Evolutionary conservation across 805 yeast genomes (phyloP), one percentile per base, ranked within the genome.

Genomic region (Candida rishiriensis): DNA sequence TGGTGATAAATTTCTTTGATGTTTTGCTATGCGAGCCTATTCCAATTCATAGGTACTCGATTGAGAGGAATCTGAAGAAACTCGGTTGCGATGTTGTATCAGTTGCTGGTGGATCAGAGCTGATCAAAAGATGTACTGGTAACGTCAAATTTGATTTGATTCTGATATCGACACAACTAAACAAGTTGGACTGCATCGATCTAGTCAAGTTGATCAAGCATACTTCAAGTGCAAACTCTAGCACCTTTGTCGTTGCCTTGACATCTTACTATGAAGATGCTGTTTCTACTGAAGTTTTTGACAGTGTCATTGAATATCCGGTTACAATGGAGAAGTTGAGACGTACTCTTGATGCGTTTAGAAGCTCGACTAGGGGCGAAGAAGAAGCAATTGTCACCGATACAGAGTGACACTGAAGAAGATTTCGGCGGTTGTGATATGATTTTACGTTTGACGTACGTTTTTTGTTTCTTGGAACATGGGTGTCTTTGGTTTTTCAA

Each of bases 21-120:
- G 81, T 89, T 4, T 68, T 91, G 38, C 69, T 88, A 12, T 89
- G 97, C 63, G 96, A 88, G 55, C 88, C 93, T 2, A 86, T 87
- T 47, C 93, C 96, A 0, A 84, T 84, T 44, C 82, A 87, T 52
- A 66, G 95, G 39, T 86, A 78, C 55, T 72, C 87, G 12, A 74
- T 83, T 26, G 75, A 79, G 36, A 77, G 74, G 46, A 72, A 82
- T 49, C 68, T 91, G 46, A 87, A 79, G 47, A 71, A 73, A 41
- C 59, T 81, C 18, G 95, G 95, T 1, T 88, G 96, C 65, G 79
- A 83, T 11, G 96, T 88, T 9, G 85, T 87, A 4, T 71, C 85
- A 2, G 85, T 87, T 7, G 70, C 81, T 0, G 81, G 81, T 46
- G 96, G 95, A 1, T 91, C 88, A 48, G 97, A 89, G 48, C 70